Conservation (phyloP, 106 monocot genomes). For the Acorus calamus region DNA sequence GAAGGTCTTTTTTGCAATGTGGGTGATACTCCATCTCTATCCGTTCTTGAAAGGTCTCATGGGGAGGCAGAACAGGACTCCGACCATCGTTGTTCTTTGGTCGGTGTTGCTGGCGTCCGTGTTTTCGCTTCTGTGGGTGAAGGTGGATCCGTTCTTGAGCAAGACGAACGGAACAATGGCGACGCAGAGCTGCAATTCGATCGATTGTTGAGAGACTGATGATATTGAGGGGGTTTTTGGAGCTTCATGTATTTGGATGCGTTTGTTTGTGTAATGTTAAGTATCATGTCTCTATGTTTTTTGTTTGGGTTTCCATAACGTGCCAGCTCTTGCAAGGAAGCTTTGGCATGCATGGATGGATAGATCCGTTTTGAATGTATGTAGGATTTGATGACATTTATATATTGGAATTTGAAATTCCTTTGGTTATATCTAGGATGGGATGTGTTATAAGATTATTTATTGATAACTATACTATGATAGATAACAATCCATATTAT, state of each 20-base stretch:
- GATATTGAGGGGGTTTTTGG: too few relatives aligned
- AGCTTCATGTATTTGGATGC: not conserved
- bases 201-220: slow-evolving; percentile 49
- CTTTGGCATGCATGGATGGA: slow-evolving; percentile 50
- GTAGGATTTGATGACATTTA: too few relatives aligned
- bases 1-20: slow-evolving; percentile 83
- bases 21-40: slow-evolving; percentile 95
- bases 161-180: slow-evolving; percentile 8
- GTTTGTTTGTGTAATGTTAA: not conserved
- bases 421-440: slow-evolving; percentile 53
- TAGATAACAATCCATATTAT: too few relatives aligned
- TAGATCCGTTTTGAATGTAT: slow-evolving; percentile 97
- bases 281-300: not conserved
- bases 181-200: slow-evolving; percentile 42
- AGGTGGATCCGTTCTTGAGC: slow-evolving; percentile 82
- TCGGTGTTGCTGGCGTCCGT: slow-evolving; percentile 84
- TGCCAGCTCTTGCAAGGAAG: too few relatives aligned
- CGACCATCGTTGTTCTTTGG: slow-evolving; percentile 91
- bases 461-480: too few relatives aligned
- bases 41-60: slow-evolving; percentile 97
- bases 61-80: slow-evolving; percentile 90
- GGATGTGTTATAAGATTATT: too few relatives aligned
- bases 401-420: too few relatives aligned
- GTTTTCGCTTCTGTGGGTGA: slow-evolving; percentile 91
- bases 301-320: slow-evolving; percentile 43